Conservation (phyloP, 257 asterid species). For the Lantana camara region DNA sequence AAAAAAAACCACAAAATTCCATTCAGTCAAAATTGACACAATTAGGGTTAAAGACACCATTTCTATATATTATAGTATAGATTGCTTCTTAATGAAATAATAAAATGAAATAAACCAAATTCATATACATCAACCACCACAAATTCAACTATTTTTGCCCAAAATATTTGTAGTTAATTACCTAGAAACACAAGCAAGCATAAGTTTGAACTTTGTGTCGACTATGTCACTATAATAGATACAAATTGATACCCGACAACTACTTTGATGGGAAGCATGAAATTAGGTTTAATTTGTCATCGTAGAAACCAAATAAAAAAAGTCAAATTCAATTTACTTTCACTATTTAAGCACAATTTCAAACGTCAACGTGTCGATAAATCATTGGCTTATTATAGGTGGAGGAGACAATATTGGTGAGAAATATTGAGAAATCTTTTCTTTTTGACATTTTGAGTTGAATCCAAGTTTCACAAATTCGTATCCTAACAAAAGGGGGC, state of each 20-base stretch:
- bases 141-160: constrained; percentile 18
- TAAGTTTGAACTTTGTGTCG: constrained; percentile 25
- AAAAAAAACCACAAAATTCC: no score
- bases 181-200: constrained; percentile 11
- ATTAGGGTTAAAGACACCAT: no score
- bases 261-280: constrained; percentile 24
- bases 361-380: neutral
- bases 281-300: constrained; percentile 9
- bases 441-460: constrained; percentile 23
- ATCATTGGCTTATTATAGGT: constrained; percentile 2
- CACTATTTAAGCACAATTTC: constrained; percentile 13
- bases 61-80: no score
- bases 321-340: constrained; percentile 13
- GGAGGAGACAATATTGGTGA: neutral
- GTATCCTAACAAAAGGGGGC: neutral
- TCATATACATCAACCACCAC: no score
- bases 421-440: constrained; percentile 13
- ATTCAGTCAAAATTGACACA: no score
- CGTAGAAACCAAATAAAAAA: neutral
- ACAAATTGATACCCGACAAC: constrained; percentile 33
- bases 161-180: neutral
- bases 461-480: constrained; percentile 7
- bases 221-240: constrained; percentile 12
- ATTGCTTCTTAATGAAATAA: no score
- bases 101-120: no score